Evolutionary conservation across 1,139 yeast genomes (phyloP), one percentile per base, ranked within the genome.

Genomic region (Kodamaea derodonti): DNA sequence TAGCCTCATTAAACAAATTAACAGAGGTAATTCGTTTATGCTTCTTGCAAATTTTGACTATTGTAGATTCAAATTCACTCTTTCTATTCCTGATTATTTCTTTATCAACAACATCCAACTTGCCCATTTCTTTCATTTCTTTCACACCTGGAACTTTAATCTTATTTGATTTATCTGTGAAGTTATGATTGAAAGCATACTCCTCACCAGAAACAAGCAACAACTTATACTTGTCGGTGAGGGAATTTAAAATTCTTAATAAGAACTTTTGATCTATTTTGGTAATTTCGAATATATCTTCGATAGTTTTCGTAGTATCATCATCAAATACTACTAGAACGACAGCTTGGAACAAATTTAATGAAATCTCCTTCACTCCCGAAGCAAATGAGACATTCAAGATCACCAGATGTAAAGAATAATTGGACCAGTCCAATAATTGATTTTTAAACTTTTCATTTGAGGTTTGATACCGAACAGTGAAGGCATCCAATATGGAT

Each of bases 291-390:
- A 36, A 39, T 2, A 69, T 40, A 22, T 60, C 56, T 0, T 39
- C 32, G 10, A 57, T 37, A 0, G 39, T 38, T 20, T 50, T 46
- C 3, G 23, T 22, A 10, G 58, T 55, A 1, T 27, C 18, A 0
- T 55, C 54, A 26, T 60, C 58, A 37, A 66, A 69, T 15, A 58
- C 37, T 13, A 61, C 38, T 2, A 69, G 43, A 0, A 69, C 54
- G 2, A 53, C 43, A 0, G 72, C 73, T 44, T 69, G 75, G 12
- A 63, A 51, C 27, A 69, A 41, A 41, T 69, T 69, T 8, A 67
- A 56, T 1, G 45, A 42, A 15, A 69, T 49, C 26, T 65, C 72
- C 36, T 64, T 66, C 3, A 46, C 37, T 0, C 69, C 71, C 4
- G 44, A 36, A 2, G 47, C 43, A 34, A 65, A 68, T n/a, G 46